Evolutionary conservation across 2,329 filamentous ascomycete species (phyloP).

Genomic region (Leptographium flavum): DNA sequence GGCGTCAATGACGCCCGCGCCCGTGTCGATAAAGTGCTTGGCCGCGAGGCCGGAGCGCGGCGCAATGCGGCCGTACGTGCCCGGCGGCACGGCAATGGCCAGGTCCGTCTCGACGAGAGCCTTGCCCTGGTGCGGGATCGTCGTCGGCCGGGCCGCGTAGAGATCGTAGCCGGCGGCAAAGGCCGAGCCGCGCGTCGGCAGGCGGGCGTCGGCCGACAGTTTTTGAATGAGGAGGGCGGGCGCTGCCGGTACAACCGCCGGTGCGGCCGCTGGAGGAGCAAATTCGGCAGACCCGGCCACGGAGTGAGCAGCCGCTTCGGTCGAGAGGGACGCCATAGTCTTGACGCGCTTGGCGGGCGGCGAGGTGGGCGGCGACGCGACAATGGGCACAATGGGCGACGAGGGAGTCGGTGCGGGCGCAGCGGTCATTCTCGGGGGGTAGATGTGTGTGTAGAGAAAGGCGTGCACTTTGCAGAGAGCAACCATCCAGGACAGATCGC

Average conservation of each 20-base stretch:
- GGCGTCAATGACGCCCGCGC: slow-evolving; percentile 92
- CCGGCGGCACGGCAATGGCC: slow-evolving; percentile 75
- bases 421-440: slow-evolving; percentile 3
- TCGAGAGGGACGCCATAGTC: slow-evolving; percentile 22
- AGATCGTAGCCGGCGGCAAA: slow-evolving; percentile 91
- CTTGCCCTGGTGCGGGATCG: slow-evolving; percentile 71
- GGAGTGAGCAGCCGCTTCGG: slow-evolving; percentile 13
- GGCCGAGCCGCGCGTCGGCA: slow-evolving; percentile 77
- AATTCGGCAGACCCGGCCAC: no score
- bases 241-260: slow-evolving; percentile 13
- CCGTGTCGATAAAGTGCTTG: slow-evolving; percentile 93
- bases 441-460: neutral
- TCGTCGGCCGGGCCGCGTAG: slow-evolving; percentile 62
- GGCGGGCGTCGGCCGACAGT: slow-evolving; percentile 60
- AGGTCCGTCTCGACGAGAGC: slow-evolving; percentile 83
- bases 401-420: neutral
- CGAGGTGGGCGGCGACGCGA: slow-evolving; percentile 48
- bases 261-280: no score
- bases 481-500: neutral
- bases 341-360: slow-evolving; percentile 73
- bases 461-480: neutral
- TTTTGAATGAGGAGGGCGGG: slow-evolving; percentile 68
- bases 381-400: slow-evolving; percentile 11
- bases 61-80: slow-evolving; percentile 83
- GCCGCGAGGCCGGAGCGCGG: slow-evolving; percentile 81